phyloP scores from a whole-genome alignment of 306 rosid genomes.

The Ammopiptanthus mongolicus region DNA sequence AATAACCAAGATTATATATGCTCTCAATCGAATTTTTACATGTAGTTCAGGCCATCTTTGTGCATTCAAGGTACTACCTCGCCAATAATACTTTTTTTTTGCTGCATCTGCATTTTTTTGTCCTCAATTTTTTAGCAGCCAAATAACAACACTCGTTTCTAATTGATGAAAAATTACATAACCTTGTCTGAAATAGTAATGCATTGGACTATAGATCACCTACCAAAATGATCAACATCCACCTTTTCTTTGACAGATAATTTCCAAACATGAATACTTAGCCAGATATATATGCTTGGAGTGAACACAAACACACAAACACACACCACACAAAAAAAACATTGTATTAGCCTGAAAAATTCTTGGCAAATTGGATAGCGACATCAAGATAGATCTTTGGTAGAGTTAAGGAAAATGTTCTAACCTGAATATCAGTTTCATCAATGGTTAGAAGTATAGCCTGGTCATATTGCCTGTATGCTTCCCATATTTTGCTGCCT shows the following conservation, averaged over 20 bases:
- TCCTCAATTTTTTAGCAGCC: not conserved
- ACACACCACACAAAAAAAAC: not conserved
- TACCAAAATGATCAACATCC: not conserved
- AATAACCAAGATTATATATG: constrained; percentile 11
- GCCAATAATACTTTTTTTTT: not conserved
- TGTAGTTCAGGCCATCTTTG: not conserved
- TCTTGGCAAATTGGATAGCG: not conserved
- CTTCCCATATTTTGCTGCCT: constrained; percentile 79
- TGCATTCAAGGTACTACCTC: constrained; percentile 1
- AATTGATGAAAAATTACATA: not conserved
- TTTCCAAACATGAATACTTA: not conserved
- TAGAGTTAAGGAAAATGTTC: not conserved
- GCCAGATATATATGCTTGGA: not conserved
- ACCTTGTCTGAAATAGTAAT: not conserved
- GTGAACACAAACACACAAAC: no score
- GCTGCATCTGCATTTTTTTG: not conserved
- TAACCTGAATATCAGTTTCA: constrained; percentile 63
- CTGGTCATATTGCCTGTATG: constrained; percentile 71
- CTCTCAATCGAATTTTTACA: not conserved
- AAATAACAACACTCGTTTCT: not conserved
- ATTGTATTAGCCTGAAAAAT: not conserved
- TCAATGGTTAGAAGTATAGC: constrained; percentile 46
- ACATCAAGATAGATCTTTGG: not conserved
- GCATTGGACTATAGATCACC: not conserved
- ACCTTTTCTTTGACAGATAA: not conserved